Conservation (phyloP, 495 filamentous ascomycete genomes). For the Penicillium ochrochloron region DNA sequence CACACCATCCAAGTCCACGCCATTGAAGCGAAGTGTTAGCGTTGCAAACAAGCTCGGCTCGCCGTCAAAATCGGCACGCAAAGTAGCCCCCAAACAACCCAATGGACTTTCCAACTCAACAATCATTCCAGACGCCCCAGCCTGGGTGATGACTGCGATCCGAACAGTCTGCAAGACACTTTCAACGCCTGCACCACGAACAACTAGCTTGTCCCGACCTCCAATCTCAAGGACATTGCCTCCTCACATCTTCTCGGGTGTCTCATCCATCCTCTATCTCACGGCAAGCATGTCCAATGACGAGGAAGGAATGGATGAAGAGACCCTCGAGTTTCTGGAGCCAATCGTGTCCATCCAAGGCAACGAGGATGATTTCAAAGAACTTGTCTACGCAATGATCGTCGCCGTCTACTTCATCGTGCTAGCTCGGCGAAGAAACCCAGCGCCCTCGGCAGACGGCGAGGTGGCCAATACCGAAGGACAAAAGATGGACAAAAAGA, state of each 20-base stretch:
- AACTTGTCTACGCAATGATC: constrained; percentile 51
- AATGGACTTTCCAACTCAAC: constrained; percentile 34
- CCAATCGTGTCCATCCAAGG: constrained; percentile 39
- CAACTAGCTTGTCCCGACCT: constrained; percentile 49
- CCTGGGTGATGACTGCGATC: constrained; percentile 69
- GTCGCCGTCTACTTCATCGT: constrained; percentile 72
- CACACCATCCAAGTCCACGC: constrained; percentile 48
- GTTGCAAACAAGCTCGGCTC: constrained; percentile 25
- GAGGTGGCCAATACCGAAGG: constrained; percentile 30
- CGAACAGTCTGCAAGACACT: constrained; percentile 68
- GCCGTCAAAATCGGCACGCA: constrained; percentile 33
- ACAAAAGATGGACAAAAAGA: constrained; percentile 52
- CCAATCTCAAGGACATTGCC: constrained; percentile 52
- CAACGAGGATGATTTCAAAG: constrained; percentile 47
- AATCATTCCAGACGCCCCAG: constrained; percentile 56
- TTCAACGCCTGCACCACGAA: constrained; percentile 54
- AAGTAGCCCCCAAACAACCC: constrained; percentile 15
- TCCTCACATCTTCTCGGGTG: constrained; percentile 69
- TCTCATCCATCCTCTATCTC: constrained; percentile 58
- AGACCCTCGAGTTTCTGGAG: constrained; percentile 43
- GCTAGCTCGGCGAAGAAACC: constrained; percentile 47
- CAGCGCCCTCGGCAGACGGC: constrained; percentile 24
- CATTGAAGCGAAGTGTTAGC: constrained; percentile 42
- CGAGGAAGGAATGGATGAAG: constrained; percentile 44
- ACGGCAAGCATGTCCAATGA: constrained; percentile 39